Base-by-base conservation (phyloP, 1,139 yeast species). In the Pichia sorboxylosa region DNA sequence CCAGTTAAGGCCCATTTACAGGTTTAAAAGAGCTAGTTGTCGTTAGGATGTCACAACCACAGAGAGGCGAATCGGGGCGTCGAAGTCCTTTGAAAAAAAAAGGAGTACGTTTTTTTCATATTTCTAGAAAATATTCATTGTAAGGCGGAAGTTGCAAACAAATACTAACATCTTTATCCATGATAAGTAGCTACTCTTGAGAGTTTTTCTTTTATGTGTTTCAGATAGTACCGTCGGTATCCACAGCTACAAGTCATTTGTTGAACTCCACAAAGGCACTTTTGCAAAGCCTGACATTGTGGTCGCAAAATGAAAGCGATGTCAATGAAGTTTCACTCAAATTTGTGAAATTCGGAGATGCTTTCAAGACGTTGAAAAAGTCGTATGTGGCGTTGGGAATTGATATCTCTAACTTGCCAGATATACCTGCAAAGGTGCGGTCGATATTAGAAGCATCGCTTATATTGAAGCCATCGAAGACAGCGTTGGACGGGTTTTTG, bases 341-440 rank as follows among this genome's bases (percentile, higher is more conserved):
- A 5, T 92, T 85, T 52, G 98, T 92, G 11, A 79, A 75, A 43
- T 65, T 92, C 24, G 98, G 98, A 0, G 90, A 90, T 52, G 96
- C 90, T 55, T 92, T 85, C 60, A 76, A 92, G 45, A 73, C 83
- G 3, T 85, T 94, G 0, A 75, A 90, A 14, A 68, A 84, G 40
- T 79, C 84, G 3, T 81, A 82, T 49, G 58, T 70, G 11, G 63
- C 63, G 28, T 74, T 80, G 1, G 85, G 85, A 1, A 70, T 82
- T 3, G 81, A 77, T 40, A 76, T 75, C 29, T 51, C 69, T 7
- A 90, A 79, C 45, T 55, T 83, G 16, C 83, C 85, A 2, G 87
- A 82, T 46, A 90, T 82, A 2, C 94, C 94, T 0, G 70, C 65
- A 37, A 66, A 73, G 13, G 58, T 83, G 21, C 64, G 98, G 32